phyloP scores from a whole-genome alignment of 331 rosid species.

The Stylosanthes scabra region DNA sequence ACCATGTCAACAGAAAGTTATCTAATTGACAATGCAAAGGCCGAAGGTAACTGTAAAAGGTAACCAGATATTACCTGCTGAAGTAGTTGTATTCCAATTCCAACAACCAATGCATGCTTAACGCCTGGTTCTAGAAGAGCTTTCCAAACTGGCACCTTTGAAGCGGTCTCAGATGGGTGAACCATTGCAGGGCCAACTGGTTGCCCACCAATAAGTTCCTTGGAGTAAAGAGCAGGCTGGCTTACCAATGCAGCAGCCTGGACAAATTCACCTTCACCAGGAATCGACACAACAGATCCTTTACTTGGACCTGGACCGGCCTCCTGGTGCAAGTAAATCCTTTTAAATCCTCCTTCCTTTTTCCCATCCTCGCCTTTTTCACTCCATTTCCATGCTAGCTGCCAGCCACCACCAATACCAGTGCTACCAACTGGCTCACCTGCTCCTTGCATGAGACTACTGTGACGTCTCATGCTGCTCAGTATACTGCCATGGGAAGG shows the following conservation, averaged over 20 bases:
- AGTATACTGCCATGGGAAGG: slow-evolving; percentile 74
- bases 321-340: slow-evolving; percentile 87
- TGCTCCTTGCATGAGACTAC: slow-evolving; percentile 85
- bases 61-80: slow-evolving; percentile 75
- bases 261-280: slow-evolving; percentile 81
- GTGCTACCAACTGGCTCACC: slow-evolving; percentile 74
- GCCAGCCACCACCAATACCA: slow-evolving; percentile 98
- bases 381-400: slow-evolving; percentile 96
- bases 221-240: slow-evolving; percentile 87
- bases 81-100: slow-evolving; percentile 90
- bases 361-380: slow-evolving; percentile 77
- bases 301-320: slow-evolving; percentile 71
- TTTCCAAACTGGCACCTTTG: slow-evolving; percentile 68
- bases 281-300: slow-evolving; percentile 79
- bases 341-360: slow-evolving; percentile 73
- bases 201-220: slow-evolving; percentile 64
- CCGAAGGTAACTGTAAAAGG: slow-evolving; percentile 26
- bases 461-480: slow-evolving; percentile 77
- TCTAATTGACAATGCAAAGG: background rate
- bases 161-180: slow-evolving; percentile 82
- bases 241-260: slow-evolving; percentile 95
- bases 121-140: slow-evolving; percentile 89
- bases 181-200: slow-evolving; percentile 93
- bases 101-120: slow-evolving; percentile 82
- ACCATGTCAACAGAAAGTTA: background rate